Evolutionary conservation across 208 protist genomes (phyloP), one percentile per base, ranked within the genome.

Genomic region (Vickermania spadyakhi): DNA sequence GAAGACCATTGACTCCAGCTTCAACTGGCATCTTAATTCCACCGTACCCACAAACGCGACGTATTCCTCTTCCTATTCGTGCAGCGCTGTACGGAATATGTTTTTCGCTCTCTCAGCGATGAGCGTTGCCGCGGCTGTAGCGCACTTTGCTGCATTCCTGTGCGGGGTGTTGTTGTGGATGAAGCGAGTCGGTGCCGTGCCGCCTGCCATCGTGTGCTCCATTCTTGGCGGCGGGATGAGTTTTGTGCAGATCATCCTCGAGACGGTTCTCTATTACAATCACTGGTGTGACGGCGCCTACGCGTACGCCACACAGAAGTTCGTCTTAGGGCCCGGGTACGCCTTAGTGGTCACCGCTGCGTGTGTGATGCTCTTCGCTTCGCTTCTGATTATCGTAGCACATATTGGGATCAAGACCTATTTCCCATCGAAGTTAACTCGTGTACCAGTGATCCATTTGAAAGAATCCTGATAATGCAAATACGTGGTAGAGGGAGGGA

Each of bases 221-320:
- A 83, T 75, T 64, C 22, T 75, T 14, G 66, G 63, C 11, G 58
- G 55, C 22, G 42, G 77, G n/a, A 58, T 58, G 45, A 73, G 66
- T 7, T 25, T 80, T 42, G 64, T 87, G 54, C 75, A 85, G 62
- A 50, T 79, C 45, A 71, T 66, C 2, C 52, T 91, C 31, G 69
- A 84, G 62, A 61, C 84, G 31, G 67, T 55, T 45, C 78, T 91
- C 42, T 91, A 84, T 71, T 86, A 84, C 63, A 70, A 73, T 31
- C 70, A 63, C 31, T 91, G 73, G 72, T 91, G 84, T 65, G 56
- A 57, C 23, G 72, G 64, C 53, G 53, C 5, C 28, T 81, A 81
- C 52, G 69, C 69, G 23, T 91, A 81, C 56, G 55, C 76, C 45
- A 56, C 51, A 41, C 68, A 79, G 31, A 74, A 77, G 56, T 88